Evolutionary conservation across 495 filamentous ascomycete species (phyloP).

Genomic region (Penicillium diatomitis): DNA sequence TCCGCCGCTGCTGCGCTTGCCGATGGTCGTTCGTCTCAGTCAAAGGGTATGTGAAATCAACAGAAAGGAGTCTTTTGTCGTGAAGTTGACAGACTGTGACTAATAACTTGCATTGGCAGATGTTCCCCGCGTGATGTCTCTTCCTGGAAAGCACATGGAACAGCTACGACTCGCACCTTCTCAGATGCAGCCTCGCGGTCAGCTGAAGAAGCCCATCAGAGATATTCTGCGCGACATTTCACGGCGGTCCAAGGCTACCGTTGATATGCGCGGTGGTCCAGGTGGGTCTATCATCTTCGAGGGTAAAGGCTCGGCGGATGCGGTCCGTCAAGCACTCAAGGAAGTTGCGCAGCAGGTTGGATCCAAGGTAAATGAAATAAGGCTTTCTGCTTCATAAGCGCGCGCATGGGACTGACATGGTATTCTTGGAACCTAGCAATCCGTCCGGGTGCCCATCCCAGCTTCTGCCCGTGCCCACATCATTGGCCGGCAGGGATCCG

Average conservation of each 20-base stretch:
- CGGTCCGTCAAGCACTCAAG: slow-evolving; percentile 71
- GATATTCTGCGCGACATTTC: slow-evolving; percentile 86
- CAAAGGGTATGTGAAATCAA: slow-evolving; percentile 28
- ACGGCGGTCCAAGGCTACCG: slow-evolving; percentile 72
- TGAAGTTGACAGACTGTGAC: background rate
- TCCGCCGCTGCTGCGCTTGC: slow-evolving; percentile 47
- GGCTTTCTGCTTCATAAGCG: background rate
- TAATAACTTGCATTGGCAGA: slow-evolving; percentile 12
- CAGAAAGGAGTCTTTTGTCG: background rate
- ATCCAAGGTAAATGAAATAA: slow-evolving; percentile 52
- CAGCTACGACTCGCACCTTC: slow-evolving; percentile 59
- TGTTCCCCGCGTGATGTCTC: slow-evolving; percentile 51
- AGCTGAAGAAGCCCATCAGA: slow-evolving; percentile 70
- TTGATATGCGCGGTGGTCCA: slow-evolving; percentile 62
- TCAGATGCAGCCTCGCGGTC: slow-evolving; percentile 60
- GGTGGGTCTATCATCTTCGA: slow-evolving; percentile 66
- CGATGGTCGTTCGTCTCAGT: slow-evolving; percentile 45
- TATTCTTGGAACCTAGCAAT: slow-evolving; percentile 43
- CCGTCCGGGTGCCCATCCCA: slow-evolving; percentile 67
- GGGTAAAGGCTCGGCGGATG: slow-evolving; percentile 67
- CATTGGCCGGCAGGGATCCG: slow-evolving; percentile 85
- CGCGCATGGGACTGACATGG: background rate
- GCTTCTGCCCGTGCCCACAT: slow-evolving; percentile 73
- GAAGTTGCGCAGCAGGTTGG: slow-evolving; percentile 79
- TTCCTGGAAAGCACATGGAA: slow-evolving; percentile 73